Evolutionary conservation across 1,284 basidiomycete species (phyloP).

Genomic region (Tylopilus orsonianus): DNA sequence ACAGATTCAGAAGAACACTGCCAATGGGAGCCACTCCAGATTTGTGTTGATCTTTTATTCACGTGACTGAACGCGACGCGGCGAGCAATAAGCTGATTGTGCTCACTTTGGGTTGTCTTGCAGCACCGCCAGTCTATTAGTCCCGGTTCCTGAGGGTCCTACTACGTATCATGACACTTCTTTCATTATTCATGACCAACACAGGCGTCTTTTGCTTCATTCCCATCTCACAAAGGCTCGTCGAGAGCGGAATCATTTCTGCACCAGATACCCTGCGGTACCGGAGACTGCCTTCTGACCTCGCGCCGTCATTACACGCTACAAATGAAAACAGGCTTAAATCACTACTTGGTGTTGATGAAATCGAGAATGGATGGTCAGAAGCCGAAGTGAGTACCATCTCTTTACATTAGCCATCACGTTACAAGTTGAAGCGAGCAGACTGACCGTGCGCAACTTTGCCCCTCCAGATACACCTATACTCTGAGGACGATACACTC

Average conservation of each 20-base stretch:
- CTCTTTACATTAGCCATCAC: background rate
- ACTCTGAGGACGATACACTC: background rate
- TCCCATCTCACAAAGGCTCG: slow-evolving; percentile 28
- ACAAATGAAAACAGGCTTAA: background rate
- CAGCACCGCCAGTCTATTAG: background rate
- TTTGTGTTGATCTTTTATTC: slow-evolving; percentile 26
- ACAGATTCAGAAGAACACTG: too few species aligned
- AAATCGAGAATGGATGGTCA: background rate
- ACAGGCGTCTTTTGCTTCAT: slow-evolving; percentile 30
- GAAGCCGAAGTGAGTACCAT: slow-evolving; percentile 8
- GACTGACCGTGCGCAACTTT: background rate
- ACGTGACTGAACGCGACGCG: slow-evolving; percentile 26
- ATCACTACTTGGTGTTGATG: background rate
- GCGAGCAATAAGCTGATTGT: too few species aligned
- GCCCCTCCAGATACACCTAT: background rate
- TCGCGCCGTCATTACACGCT: background rate
- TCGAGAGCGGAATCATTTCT: slow-evolving; percentile 26
- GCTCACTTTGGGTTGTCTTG: background rate
- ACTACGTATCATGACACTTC: slow-evolving; percentile 18
- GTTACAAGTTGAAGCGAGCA: background rate
- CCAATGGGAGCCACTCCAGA: too few species aligned
- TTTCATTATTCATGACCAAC: slow-evolving; percentile 25
- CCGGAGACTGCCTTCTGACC: background rate
- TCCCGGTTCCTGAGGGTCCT: too few species aligned
- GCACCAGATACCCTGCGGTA: slow-evolving; percentile 8